Base-by-base conservation (phyloP, 192 early-diverging fungal species). In the Coemansia aciculifera region DNA sequence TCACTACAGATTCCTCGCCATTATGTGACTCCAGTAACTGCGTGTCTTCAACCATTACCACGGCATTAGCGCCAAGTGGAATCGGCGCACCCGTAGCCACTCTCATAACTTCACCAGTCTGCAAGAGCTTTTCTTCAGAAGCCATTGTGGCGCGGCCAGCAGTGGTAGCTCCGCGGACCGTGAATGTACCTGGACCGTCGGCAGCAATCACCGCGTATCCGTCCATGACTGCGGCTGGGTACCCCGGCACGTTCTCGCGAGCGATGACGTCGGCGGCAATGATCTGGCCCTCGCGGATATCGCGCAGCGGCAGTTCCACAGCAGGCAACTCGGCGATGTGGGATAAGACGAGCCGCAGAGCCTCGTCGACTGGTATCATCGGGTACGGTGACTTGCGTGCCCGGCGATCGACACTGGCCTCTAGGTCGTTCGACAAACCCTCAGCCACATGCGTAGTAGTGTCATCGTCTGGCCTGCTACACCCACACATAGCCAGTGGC, bases 11-110 rank as follows among this genome's bases (percentile, higher is more conserved):
- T 34, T 81, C 64, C 27, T 85, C 84, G 12, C 86, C 87, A 48
- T 89, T 87, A 34, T 68, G 77, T 1, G 67, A 39, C 56, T 36
- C 39, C 15, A 90, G 67, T 6, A 99, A 77, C 52, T 78, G 68
- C 2, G 97, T 97, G 62, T 97, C 90, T 71, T 99, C 97, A 17
- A 97, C 90, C 97, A 99, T 99, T 13, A 97, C 90, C n/a, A 99
- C 91, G 10, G 94, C 94, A 38, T 87, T 87, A 0, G 97, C 93
- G 6, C 92, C 92, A 3, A 72, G 74, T 2, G 95, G 95, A 5
- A 99, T 64, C 32, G 91, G 86, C 0, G 92, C 97, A 12, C 97
- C 97, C 0, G 97, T 97, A 8, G 94, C 88, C 31, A 99, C 85
- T 7, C 92, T 85, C 38, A 90, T 85, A 29, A 96, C 86, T 38